These are phyloP conservation scores for Yamadazyma dendronema DNA, from an alignment of 1,139 yeast genomes.

Conservation along the genomic window DNA sequence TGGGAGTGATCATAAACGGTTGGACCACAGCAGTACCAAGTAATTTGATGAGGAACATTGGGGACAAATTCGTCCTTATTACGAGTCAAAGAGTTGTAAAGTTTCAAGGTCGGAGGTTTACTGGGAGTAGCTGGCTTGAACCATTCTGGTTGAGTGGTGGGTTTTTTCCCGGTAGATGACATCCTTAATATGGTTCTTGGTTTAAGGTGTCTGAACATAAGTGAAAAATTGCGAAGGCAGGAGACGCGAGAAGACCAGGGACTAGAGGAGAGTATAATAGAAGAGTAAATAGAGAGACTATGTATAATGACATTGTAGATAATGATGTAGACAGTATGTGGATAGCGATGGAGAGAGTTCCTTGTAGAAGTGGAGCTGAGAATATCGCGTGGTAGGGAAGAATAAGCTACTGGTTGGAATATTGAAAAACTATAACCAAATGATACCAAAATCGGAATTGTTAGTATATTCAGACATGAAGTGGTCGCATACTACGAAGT, in stretches of 20 bases:
- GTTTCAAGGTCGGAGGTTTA: constrained; percentile 20
- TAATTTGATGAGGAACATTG: constrained; percentile 55
- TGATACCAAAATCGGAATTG: too few relatives aligned
- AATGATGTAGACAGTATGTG: too few relatives aligned
- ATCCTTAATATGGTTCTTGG: constrained; percentile 17
- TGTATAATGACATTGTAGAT: too few relatives aligned
- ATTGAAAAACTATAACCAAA: too few relatives aligned
- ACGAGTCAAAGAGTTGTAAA: constrained; percentile 82
- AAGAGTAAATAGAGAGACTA: neutral
- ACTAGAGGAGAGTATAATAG: neutral
- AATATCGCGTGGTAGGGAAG: too few relatives aligned
- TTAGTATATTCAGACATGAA: constrained; percentile 5
- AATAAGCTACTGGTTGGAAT: too few relatives aligned
- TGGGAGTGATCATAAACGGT: constrained; percentile 97
- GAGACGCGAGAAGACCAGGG: neutral
- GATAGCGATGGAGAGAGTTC: too few relatives aligned
- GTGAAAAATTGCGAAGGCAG: constrained; percentile 1
- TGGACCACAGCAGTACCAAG: constrained; percentile 99
- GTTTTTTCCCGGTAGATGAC: constrained; percentile 29
- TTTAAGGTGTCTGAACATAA: constrained; percentile 11
- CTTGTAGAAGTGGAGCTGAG: too few relatives aligned
- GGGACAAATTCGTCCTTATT: constrained; percentile 77
- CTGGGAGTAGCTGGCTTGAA: constrained; percentile 21
- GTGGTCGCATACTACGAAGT: constrained; percentile 44
- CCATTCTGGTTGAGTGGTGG: constrained; percentile 47